Evolutionary conservation across 2,329 filamentous ascomycete species (phyloP).

Genomic region (Beauveria brongniartii): DNA sequence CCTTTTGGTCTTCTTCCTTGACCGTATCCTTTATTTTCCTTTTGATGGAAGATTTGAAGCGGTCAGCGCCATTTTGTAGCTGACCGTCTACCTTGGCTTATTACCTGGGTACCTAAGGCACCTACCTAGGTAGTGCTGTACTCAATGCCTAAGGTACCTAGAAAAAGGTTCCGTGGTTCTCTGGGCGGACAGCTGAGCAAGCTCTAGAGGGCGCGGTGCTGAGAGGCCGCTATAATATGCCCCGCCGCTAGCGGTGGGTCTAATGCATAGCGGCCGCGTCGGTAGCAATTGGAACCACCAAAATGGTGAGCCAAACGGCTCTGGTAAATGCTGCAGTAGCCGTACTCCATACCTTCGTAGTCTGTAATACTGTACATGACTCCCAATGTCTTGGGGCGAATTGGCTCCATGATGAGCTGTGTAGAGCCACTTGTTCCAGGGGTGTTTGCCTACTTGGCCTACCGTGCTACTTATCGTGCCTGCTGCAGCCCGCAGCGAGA

Average conservation of each 20-base stretch:
- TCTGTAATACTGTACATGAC: not conserved
- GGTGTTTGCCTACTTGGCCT: not conserved
- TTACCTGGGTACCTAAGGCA: not conserved
- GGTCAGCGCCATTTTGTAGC: not conserved
- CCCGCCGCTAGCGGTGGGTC: conserved; percentile 7
- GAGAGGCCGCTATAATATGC: not conserved
- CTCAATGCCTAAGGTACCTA: too few species aligned
- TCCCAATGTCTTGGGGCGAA: not conserved
- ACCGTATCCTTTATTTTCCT: not conserved
- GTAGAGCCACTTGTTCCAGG: not conserved
- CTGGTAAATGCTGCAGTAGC: not conserved
- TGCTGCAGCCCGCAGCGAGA: not conserved
- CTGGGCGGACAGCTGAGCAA: not conserved
- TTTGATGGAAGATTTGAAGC: not conserved
- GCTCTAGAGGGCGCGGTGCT: conserved; percentile 1
- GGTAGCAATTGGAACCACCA: not conserved
- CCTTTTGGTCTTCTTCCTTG: not conserved
- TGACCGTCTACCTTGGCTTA: not conserved
- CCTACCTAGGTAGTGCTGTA: not conserved
- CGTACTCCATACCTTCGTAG: too few species aligned
- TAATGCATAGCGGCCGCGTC: conserved; percentile 6
- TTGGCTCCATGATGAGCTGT: not conserved
- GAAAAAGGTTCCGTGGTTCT: not conserved
- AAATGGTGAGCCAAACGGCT: not conserved
- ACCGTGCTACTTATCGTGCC: not conserved